Percentiles rank a stretch among this genome's conserved stretches.
phyloP scores from a whole-genome alignment of 2,329 filamentous ascomycete genomes.

The Cladophialophora immunda region DNA sequence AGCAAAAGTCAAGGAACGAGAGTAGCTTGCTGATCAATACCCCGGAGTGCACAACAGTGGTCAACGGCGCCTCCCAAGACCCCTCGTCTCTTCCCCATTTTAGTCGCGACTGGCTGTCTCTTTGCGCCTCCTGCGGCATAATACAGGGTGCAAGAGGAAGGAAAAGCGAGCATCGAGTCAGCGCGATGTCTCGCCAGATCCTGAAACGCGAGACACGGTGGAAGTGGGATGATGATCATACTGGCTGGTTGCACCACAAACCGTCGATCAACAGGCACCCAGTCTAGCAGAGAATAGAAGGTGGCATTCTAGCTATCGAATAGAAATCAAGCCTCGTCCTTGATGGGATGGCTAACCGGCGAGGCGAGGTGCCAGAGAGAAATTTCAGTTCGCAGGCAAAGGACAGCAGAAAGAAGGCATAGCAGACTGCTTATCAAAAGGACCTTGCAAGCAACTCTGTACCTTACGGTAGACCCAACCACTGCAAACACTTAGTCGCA shows the following conservation, averaged over 20 bases:
- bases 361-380: neutral
- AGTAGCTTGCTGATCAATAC: neutral
- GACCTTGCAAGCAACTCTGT: neutral
- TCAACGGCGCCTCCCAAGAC: too few species aligned
- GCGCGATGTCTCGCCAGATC: neutral
- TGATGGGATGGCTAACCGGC: neutral
- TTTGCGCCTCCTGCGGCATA: neutral
- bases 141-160: neutral
- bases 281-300: constrained; percentile 23
- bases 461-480: neutral
- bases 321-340: neutral
- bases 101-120: neutral
- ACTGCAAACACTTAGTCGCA: neutral
- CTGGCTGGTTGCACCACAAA: constrained; percentile 7
- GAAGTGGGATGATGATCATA: constrained; percentile 18
- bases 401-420: neutral
- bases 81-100: neutral
- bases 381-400: neutral
- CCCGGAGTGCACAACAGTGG: neutral
- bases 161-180: neutral
- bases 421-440: constrained; percentile 4
- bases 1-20: neutral
- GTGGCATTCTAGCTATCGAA: constrained; percentile 15
- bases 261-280: constrained; percentile 17
- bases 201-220: constrained; percentile 16